Conservation (phyloP, 2,329 filamentous ascomycete species). For the Venturiaceae sp. region DNA sequence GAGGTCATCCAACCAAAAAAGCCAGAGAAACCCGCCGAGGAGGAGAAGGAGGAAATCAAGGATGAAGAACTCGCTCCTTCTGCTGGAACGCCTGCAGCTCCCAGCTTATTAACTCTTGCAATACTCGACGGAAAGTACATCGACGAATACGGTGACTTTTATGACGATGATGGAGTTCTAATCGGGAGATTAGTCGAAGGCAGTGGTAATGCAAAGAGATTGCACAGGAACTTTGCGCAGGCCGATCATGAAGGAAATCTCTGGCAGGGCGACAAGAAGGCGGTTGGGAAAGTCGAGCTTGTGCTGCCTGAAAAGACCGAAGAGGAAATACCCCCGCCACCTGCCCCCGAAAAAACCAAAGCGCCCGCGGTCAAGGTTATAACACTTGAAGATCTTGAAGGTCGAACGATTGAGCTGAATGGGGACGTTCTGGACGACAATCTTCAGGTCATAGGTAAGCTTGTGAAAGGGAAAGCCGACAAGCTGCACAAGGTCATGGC, state of each 20-base stretch:
- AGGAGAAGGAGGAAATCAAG: neutral
- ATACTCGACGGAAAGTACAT: constrained; percentile 37
- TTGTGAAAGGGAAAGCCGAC: neutral
- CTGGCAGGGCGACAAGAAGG: constrained; percentile 45
- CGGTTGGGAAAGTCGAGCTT: neutral
- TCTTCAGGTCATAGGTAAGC: constrained; percentile 41
- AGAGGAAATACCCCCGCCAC: neutral
- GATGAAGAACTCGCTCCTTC: constrained; percentile 12
- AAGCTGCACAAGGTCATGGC: constrained; percentile 1
- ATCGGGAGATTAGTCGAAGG: constrained; percentile 40
- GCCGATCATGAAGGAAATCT: constrained; percentile 47
- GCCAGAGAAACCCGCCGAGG: neutral
- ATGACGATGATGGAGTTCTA: constrained; percentile 34
- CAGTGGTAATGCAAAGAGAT: constrained; percentile 38
- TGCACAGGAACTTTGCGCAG: constrained; percentile 39
- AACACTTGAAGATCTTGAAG: constrained; percentile 29
- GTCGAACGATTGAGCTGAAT: constrained; percentile 39
- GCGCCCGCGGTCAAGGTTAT: neutral
- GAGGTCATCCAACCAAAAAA: neutral
- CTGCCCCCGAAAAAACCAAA: neutral
- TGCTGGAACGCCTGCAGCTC: constrained; percentile 25
- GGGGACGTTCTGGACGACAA: constrained; percentile 46
- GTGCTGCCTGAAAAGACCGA: neutral
- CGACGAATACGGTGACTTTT: constrained; percentile 41
- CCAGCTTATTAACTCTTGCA: constrained; percentile 25